Conservation (phyloP, 176 grass and related monocot species). For the Pontederia paniculata region DNA sequence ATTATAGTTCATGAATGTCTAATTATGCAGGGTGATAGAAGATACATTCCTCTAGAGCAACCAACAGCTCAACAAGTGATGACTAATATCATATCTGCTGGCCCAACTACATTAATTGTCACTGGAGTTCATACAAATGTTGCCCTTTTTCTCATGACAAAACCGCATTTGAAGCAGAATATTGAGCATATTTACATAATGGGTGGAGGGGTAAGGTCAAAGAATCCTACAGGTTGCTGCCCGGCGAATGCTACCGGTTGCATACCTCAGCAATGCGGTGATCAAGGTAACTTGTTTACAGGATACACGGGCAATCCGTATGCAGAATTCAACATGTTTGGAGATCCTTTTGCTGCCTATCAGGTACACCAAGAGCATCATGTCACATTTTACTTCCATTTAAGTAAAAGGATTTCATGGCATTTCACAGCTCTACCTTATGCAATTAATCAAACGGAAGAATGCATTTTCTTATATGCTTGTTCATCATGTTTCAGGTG, state of each 20-base stretch:
- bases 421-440: too few relatives aligned
- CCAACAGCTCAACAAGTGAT: constrained; percentile 58
- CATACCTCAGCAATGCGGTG: constrained; percentile 29
- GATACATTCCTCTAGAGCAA: constrained; percentile 51
- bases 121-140: constrained; percentile 65
- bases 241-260: constrained; percentile 11
- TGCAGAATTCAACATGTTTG: constrained; percentile 83
- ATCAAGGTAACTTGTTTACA: constrained; percentile 56
- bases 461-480: not conserved
- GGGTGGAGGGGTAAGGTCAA: constrained; percentile 45
- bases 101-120: constrained; percentile 43
- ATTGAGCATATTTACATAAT: constrained; percentile 56
- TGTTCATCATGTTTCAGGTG: constrained; percentile 21
- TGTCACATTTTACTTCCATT: not conserved
- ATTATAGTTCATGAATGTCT: not conserved
- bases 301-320: constrained; percentile 43
- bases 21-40: constrained; percentile 23
- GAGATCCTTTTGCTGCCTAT: constrained; percentile 69
- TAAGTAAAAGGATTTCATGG: too few relatives aligned
- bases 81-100: constrained; percentile 38
- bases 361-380: constrained; percentile 18
- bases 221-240: constrained; percentile 35
- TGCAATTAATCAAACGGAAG: too few relatives aligned
- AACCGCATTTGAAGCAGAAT: constrained; percentile 35
- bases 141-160: constrained; percentile 56